phyloP scores from a whole-genome alignment of 1,284 basidiomycete genomes.

The Pseudozyma tsukubaensis region DNA sequence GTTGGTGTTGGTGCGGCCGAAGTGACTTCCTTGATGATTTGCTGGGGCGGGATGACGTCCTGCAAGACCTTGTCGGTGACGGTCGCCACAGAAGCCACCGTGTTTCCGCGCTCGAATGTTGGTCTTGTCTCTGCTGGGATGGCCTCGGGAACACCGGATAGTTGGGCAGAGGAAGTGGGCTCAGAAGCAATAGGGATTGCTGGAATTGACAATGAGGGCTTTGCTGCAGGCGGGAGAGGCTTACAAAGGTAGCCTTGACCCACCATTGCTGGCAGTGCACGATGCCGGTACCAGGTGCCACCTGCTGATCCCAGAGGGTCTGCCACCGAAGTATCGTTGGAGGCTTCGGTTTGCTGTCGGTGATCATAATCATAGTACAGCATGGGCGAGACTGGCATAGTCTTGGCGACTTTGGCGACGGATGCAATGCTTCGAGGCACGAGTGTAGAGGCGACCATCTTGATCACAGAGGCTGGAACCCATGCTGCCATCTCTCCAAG shows the following conservation, averaged over 20 bases:
- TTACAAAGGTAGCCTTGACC: constrained; percentile 33
- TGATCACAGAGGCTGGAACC: constrained; percentile 58
- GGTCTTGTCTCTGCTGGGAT: background rate
- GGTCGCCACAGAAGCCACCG: no score
- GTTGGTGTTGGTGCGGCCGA: background rate
- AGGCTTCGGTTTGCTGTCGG: background rate
- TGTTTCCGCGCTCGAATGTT: background rate
- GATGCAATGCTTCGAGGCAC: constrained; percentile 56
- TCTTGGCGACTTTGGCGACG: constrained; percentile 53
- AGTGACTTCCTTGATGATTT: background rate
- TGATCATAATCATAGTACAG: constrained; percentile 29
- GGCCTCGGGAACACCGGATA: constrained; percentile 23
- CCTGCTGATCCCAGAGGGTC: constrained; percentile 24
- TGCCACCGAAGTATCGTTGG: background rate
- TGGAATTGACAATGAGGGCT: background rate
- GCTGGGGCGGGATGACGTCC: background rate
- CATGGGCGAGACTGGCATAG: constrained; percentile 40
- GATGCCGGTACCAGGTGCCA: constrained; percentile 39
- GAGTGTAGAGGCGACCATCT: constrained; percentile 60
- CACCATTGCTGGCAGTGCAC: constrained; percentile 42
- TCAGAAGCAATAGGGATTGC: background rate
- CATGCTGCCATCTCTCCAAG: constrained; percentile 60
- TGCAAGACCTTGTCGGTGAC: background rate
- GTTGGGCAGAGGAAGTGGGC: background rate
- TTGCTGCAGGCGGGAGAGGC: background rate